phyloP scores from a whole-genome alignment of 2,329 filamentous ascomycete genomes.

The Epichloe bromicola region DNA sequence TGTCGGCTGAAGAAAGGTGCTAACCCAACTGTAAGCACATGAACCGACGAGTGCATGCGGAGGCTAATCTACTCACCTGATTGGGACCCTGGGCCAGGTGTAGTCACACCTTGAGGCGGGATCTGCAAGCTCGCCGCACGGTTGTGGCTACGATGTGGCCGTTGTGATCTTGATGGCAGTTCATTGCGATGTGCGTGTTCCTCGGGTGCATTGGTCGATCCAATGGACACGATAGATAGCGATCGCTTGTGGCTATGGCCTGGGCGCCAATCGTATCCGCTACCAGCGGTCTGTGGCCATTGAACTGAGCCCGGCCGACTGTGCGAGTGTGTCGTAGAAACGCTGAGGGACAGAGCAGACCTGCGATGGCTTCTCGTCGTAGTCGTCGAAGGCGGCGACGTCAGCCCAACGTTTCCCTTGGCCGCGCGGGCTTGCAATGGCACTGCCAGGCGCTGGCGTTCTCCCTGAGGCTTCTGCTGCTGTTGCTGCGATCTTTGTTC shows the following conservation, averaged over 20 bases:
- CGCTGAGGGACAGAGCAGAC: constrained; percentile 52
- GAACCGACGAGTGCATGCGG: not conserved
- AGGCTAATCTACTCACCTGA: constrained; percentile 21
- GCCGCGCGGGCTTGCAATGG: constrained; percentile 27
- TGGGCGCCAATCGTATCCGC: constrained; percentile 17
- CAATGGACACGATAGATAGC: constrained; percentile 71
- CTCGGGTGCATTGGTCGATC: constrained; percentile 38
- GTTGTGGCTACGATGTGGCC: constrained; percentile 52
- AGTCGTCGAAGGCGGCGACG: constrained; percentile 28
- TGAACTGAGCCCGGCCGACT: constrained; percentile 34
- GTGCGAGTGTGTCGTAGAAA: constrained; percentile 31
- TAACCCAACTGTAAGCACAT: constrained; percentile 1
- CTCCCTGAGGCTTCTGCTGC: constrained; percentile 14
- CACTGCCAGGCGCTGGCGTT: constrained; percentile 27
- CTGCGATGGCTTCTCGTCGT: constrained; percentile 44
- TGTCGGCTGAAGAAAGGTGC: constrained; percentile 29
- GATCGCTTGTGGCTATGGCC: constrained; percentile 60
- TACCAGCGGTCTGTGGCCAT: constrained; percentile 26
- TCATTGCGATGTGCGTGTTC: constrained; percentile 33
- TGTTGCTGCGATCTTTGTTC: constrained; percentile 12
- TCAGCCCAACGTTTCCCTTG: constrained; percentile 31
- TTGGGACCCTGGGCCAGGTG: constrained; percentile 28
- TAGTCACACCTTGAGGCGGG: constrained; percentile 22
- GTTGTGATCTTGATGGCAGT: constrained; percentile 28
- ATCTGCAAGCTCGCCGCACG: constrained; percentile 77